Evolutionary conservation across 2,329 filamentous ascomycete species (phyloP).

Genomic region (Nectriaceae sp.): DNA sequence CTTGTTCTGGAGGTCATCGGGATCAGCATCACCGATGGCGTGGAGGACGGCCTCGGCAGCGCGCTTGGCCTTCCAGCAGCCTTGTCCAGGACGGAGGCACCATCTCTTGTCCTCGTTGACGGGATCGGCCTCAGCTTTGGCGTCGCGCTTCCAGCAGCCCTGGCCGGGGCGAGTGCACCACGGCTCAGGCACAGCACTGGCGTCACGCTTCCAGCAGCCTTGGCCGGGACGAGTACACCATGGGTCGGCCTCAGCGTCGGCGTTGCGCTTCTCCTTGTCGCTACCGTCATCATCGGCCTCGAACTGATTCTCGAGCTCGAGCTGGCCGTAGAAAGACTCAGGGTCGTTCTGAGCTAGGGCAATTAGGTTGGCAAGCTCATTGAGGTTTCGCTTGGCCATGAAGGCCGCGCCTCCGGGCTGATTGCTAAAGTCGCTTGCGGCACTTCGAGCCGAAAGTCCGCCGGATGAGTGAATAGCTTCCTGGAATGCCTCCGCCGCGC

Average conservation of each 20-base stretch:
- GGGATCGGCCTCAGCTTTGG: constrained; percentile 29
- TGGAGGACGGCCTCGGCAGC: constrained; percentile 39
- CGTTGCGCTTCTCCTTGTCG: constrained; percentile 22
- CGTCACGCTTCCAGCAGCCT: constrained; percentile 37
- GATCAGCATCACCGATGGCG: constrained; percentile 22
- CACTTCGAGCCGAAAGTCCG: constrained; percentile 27
- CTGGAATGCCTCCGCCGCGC: constrained; percentile 40
- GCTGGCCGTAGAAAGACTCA: constrained; percentile 33
- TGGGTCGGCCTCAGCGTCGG: constrained; percentile 25
- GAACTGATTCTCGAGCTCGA: constrained; percentile 31
- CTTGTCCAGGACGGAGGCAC: constrained; percentile 38
- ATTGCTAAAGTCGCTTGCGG: constrained; percentile 31
- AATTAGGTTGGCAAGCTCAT: constrained; percentile 40
- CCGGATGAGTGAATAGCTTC: constrained; percentile 28
- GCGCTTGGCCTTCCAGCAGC: constrained; percentile 42
- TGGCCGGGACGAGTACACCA: constrained; percentile 40
- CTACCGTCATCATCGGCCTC: constrained; percentile 12
- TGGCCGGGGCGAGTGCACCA: constrained; percentile 34
- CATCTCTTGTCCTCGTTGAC: constrained; percentile 29
- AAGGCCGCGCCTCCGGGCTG: constrained; percentile 38
- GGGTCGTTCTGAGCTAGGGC: constrained; percentile 34
- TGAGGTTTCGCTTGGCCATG: constrained; percentile 39
- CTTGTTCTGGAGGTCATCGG: constrained; percentile 25
- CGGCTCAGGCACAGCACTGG: constrained; percentile 31
- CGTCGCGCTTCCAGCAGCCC: constrained; percentile 41